A percentile compares a stretch with the other conserved stretches of the same genome.
Conservation (phyloP, 2,329 filamentous ascomycete species). For the Cadophora malorum region DNA sequence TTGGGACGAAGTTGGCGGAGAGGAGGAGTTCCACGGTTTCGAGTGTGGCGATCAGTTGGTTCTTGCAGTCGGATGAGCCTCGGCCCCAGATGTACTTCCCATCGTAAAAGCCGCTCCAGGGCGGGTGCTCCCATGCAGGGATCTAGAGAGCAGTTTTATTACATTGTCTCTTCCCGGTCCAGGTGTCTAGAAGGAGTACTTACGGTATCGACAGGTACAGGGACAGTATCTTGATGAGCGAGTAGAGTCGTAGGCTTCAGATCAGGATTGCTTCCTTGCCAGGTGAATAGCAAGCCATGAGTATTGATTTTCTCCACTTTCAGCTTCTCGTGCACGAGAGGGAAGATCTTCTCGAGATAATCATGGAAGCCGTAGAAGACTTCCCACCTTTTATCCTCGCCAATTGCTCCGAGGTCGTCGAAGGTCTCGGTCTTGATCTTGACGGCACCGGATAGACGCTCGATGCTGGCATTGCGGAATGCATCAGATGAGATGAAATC, state of each 20-base stretch:
- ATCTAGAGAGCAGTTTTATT: constrained; percentile 35
- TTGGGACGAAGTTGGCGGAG: constrained; percentile 57
- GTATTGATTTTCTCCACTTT: constrained; percentile 25
- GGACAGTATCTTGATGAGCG: constrained; percentile 47
- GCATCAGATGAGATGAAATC: constrained; percentile 15
- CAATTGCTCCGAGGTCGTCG: constrained; percentile 20
- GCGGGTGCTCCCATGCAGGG: constrained; percentile 58
- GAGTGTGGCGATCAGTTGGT: constrained; percentile 58
- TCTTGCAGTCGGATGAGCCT: constrained; percentile 63
- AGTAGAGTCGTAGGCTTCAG: constrained; percentile 16
- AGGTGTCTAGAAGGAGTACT: not conserved
- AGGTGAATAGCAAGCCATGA: constrained; percentile 16
- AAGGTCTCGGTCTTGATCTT: constrained; percentile 24
- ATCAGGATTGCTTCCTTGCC: constrained; percentile 15
- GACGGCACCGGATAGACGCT: constrained; percentile 20
- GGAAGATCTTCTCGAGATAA: constrained; percentile 18
- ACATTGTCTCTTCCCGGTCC: not conserved
- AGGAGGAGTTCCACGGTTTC: constrained; percentile 61
- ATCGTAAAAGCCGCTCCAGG: constrained; percentile 57
- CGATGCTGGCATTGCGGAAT: constrained; percentile 17
- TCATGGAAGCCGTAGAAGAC: constrained; percentile 21
- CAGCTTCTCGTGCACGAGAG: constrained; percentile 25
- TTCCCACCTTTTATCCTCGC: constrained; percentile 18
- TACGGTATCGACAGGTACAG: constrained; percentile 47
- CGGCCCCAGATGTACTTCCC: constrained; percentile 61